Evolutionary conservation across 208 protist species (phyloP), one percentile per base, ranked within the genome.

Genomic region (Eutreptiella sp.): DNA sequence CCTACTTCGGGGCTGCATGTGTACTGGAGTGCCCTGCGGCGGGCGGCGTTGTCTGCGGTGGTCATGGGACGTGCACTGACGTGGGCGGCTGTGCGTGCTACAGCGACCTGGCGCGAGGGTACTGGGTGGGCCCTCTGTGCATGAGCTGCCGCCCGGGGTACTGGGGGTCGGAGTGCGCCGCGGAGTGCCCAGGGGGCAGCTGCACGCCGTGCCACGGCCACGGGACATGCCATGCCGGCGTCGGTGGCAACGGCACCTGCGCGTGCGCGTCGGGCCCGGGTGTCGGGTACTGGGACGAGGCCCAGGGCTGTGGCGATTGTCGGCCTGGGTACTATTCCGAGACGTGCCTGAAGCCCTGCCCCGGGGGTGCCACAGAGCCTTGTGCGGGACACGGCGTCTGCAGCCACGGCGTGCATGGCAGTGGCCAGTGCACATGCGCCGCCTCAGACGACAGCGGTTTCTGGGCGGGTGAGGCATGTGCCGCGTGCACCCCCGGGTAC

Each of bases 311-410:
- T 28, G 24, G 58, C 46, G 50, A 58, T n/a, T 64, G 58, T 21
- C 4, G 16, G 11, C 16, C 58, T 4, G 47, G 47, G 7, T 64
- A 64, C 43, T 64, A 31, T 19, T 43, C 48, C 5, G 11, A 16
- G 21, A 41, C 5, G 14, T 64, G 58, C 50, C 11, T 11, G 7
- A 62, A 43, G 27, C 26, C 59, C 48, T 64, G 58, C 50, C 41
- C 58, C 4, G 58, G 58, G 24, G 43, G 48, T 19, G 58, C 58
- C 14, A 35, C n/a, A 4, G 21, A 35, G 26, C 58, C 58, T 27
- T 64, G 58, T 50, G 21, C 9, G n/a, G 58, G 58, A 7, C 58
- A 43, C 58, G 58, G 58, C 23, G n/a, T 14, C 14, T 64, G 58
- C 53, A 43, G 11, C 50, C 48, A 64, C 21, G 58, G 58, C 7